Evolutionary conservation across 306 rosid species (phyloP).

Genomic region (Astragalus membranaceus): DNA sequence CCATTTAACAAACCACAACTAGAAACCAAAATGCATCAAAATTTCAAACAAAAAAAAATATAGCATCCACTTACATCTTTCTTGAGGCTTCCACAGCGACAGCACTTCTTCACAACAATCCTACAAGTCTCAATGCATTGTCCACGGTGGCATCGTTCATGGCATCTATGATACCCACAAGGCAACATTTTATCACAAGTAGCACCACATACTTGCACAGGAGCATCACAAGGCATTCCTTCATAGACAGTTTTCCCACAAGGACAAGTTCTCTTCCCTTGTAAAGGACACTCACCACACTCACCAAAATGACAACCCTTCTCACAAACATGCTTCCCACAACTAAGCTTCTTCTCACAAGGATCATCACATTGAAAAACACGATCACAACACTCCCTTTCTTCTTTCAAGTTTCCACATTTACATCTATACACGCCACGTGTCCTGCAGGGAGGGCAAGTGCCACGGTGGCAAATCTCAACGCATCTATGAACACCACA

Average conservation of each 20-base stretch:
- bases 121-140: constrained; percentile 71
- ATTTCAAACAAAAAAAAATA: not conserved
- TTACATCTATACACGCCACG: constrained; percentile 44
- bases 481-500: constrained; percentile 59
- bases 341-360: constrained; percentile 53
- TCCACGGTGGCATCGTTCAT: constrained; percentile 87
- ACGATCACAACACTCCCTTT: constrained; percentile 72
- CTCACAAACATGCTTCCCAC: constrained; percentile 73
- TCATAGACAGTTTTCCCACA: constrained; percentile 73
- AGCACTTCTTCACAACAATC: constrained; percentile 59
- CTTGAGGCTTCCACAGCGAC: constrained; percentile 86
- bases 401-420: constrained; percentile 64
- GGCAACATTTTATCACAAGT: constrained; percentile 68
- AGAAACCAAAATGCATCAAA: constrained; percentile 17
- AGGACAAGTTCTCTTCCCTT: constrained; percentile 85
- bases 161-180: constrained; percentile 80
- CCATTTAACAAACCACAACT: not conserved
- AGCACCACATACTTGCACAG: constrained; percentile 66
- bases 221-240: constrained; percentile 75
- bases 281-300: constrained; percentile 75
- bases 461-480: constrained; percentile 64
- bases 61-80: constrained; percentile 60
- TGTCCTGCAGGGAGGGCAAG: constrained; percentile 60
- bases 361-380: constrained; percentile 48
- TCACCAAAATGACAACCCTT: constrained; percentile 73